A percentile compares a stretch with the other conserved stretches of the same genome.
Conservation (phyloP, 768 basidiomycete species). For the Suillus hirtellus region DNA sequence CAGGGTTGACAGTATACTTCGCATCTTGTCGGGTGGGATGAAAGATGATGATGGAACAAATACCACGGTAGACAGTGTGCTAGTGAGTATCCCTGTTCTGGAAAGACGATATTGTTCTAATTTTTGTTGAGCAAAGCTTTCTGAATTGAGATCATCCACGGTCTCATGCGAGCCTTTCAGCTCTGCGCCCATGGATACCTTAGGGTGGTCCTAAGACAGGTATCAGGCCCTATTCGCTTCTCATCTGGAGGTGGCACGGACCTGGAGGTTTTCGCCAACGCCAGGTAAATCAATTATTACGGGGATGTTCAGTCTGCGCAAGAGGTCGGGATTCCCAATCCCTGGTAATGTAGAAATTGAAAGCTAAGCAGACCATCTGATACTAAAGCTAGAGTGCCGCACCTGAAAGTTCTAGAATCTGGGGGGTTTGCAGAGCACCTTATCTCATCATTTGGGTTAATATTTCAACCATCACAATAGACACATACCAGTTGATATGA, state of each 20-base stretch:
- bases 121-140: constrained; percentile 13
- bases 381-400: neutral
- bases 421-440: constrained; percentile 35
- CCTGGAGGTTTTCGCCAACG: constrained; percentile 38
- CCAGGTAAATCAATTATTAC: constrained; percentile 35
- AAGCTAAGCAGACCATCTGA: neutral
- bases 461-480: neutral
- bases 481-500: constrained; percentile 20
- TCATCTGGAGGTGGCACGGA: neutral
- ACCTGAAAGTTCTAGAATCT: constrained; percentile 37
- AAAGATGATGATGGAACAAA: constrained; percentile 18
- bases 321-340: constrained; percentile 15
- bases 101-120: constrained; percentile 17
- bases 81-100: constrained; percentile 16
- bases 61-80: constrained; percentile 18
- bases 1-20: constrained; percentile 10
- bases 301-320: constrained; percentile 21
- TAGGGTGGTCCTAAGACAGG: constrained; percentile 16
- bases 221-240: neutral
- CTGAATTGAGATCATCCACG: constrained; percentile 16
- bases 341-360: constrained; percentile 10
- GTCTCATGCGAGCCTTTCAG: constrained; percentile 15
- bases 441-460: neutral
- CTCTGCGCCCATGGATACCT: constrained; percentile 19
- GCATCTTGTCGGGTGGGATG: constrained; percentile 17